Percentiles rank a stretch among this genome's conserved stretches.
phyloP scores from a whole-genome alignment of 805 yeast genomes.

The Candida ipomoeae region DNA sequence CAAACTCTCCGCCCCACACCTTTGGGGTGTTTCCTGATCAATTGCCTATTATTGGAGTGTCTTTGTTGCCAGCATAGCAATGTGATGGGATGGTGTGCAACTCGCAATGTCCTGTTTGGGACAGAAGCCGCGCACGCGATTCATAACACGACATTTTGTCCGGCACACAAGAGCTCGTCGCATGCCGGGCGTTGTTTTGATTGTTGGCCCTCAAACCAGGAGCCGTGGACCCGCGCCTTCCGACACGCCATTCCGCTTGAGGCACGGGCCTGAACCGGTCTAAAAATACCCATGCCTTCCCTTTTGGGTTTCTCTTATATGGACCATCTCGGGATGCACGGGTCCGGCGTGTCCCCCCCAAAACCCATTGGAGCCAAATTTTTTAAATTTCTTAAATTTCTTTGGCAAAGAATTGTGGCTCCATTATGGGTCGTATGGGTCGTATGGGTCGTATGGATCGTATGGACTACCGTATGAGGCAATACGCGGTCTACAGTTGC shows the following conservation, averaged over 20 bases:
- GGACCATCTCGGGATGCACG: not conserved
- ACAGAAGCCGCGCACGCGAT: slow-evolving; percentile 5
- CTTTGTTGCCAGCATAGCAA: slow-evolving; percentile 2
- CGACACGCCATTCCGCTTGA: slow-evolving; percentile 2
- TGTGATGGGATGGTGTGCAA: slow-evolving; percentile 1
- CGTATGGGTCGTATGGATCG: too few species aligned
- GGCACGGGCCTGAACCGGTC: slow-evolving; percentile 6
- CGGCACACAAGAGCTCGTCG: slow-evolving; percentile 1
- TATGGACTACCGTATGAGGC: too few species aligned
- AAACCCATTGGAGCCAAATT: too few species aligned
- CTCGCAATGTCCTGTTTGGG: slow-evolving; percentile 3
- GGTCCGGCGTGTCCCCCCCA: not conserved
- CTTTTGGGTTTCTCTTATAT: too few species aligned
- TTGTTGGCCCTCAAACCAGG: slow-evolving; percentile 6
- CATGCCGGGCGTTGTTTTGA: slow-evolving; percentile 9
- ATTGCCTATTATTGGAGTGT: not conserved
- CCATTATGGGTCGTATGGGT: too few species aligned
- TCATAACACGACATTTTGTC: slow-evolving; percentile 12
- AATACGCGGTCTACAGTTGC: too few species aligned
- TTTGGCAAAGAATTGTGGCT: too few species aligned
- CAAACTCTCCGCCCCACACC: too few species aligned
- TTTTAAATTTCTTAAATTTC: too few species aligned
- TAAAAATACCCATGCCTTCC: not conserved
- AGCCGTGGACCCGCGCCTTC: slow-evolving; percentile 4
- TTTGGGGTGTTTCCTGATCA: not conserved